Evolutionary conservation across 345 rosid genomes (phyloP).

Genomic region (Kandelia obovata): DNA sequence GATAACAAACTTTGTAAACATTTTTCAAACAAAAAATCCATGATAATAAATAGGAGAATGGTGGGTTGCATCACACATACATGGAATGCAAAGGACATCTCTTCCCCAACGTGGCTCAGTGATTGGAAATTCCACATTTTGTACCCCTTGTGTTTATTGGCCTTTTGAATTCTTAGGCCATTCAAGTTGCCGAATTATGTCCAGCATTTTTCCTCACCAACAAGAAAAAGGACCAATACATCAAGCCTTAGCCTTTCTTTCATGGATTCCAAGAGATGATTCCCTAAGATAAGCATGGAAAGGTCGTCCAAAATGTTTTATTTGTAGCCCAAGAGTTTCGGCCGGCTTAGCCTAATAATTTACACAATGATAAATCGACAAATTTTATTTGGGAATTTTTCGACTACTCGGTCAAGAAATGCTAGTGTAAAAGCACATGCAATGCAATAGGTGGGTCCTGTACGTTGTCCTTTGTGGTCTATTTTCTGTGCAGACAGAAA

Average conservation of each 20-base stretch:
- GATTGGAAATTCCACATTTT: too few species aligned
- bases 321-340: not conserved
- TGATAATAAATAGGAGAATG: too few species aligned
- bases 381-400: too few species aligned
- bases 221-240: not conserved
- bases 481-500: not conserved
- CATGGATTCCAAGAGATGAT: not conserved
- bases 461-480: too few species aligned
- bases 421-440: not conserved
- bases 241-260: not conserved
- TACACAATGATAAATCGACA: not conserved
- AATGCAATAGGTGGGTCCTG: not conserved
- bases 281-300: not conserved
- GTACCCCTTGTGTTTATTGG: too few species aligned
- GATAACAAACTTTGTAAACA: too few species aligned
- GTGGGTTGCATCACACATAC: too few species aligned
- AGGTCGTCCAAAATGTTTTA: not conserved
- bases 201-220: not conserved
- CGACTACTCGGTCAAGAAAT: not conserved
- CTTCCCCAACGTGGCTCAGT: too few species aligned
- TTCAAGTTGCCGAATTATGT: too few species aligned
- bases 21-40: too few species aligned
- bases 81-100: too few species aligned
- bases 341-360: conserved; percentile 6
- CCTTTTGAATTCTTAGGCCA: too few species aligned